A percentile compares a stretch with the other conserved stretches of the same genome.
These are phyloP conservation scores for Trypanosomatidae sp. DNA, from an alignment of 208 protist species.

Conservation along the genomic window DNA sequence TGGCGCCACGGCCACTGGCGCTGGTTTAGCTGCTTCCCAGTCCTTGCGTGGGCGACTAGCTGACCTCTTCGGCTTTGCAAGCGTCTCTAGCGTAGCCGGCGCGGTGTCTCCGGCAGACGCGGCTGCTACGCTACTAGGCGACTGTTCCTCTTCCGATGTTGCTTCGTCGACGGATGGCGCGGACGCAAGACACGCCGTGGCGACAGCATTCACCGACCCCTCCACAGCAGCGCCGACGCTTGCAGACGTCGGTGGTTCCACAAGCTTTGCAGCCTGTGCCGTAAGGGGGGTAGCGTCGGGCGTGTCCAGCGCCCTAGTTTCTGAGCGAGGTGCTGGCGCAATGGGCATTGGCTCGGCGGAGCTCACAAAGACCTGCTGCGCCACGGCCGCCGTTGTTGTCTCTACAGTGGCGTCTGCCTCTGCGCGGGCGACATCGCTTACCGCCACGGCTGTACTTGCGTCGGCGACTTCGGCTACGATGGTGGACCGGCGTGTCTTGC, in stretches of 20 bases:
- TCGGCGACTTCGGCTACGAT: neutral
- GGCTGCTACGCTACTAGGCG: neutral
- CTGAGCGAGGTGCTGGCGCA: neutral
- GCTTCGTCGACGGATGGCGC: neutral
- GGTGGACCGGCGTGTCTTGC: slow-evolving; percentile 9
- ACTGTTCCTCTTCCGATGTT: neutral
- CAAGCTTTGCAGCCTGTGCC: slow-evolving; percentile 1
- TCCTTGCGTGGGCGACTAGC: neutral
- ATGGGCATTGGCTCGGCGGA: slow-evolving; percentile 10
- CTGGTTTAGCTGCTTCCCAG: neutral
- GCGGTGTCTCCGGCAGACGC: neutral
- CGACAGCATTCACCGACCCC: neutral
- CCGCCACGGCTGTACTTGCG: neutral
- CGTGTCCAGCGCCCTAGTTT: neutral
- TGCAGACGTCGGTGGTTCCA: slow-evolving; percentile 2
- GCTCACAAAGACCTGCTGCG: slow-evolving; percentile 14
- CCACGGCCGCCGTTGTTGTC: slow-evolving; percentile 5
- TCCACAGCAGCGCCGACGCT: neutral
- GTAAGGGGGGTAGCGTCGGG: neutral
- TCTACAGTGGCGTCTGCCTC: neutral
- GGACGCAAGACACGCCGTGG: neutral
- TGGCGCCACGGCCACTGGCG: slow-evolving; percentile 1
- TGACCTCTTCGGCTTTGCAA: neutral
- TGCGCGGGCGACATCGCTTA: neutral
- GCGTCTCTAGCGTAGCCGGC: neutral